Conservation (phyloP, 768 basidiomycete genomes). For the Russula compacta region DNA sequence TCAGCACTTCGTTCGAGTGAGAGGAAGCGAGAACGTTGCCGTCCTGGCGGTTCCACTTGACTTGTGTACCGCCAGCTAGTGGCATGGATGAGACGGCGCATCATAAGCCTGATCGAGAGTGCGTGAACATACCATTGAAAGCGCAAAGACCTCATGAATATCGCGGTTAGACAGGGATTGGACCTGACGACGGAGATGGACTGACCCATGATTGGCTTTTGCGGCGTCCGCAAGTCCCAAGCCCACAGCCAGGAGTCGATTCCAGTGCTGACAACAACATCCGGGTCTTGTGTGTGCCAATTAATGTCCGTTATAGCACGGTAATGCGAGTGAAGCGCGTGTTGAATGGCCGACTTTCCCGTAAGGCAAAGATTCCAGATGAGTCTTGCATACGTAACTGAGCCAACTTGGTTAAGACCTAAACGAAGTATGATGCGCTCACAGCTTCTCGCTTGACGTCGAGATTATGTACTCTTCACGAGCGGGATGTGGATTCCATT, state of each 20-base stretch:
- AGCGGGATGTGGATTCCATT: slow-evolving; percentile 81
- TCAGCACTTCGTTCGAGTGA: slow-evolving; percentile 75
- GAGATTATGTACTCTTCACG: slow-evolving; percentile 78
- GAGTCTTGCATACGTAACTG: slow-evolving; percentile 37
- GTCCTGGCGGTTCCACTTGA: slow-evolving; percentile 93
- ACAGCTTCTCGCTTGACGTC: slow-evolving; percentile 86
- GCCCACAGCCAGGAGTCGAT: slow-evolving; percentile 93
- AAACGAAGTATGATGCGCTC: slow-evolving; percentile 22
- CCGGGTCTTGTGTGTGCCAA: slow-evolving; percentile 83
- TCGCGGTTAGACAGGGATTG: background rate
- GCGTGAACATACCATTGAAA: slow-evolving; percentile 38
- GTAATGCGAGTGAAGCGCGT: slow-evolving; percentile 81
- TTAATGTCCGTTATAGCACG: slow-evolving; percentile 98
- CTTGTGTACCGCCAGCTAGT: slow-evolving; percentile 81
- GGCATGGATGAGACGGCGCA: background rate
- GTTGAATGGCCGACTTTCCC: slow-evolving; percentile 73
- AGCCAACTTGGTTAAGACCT: background rate
- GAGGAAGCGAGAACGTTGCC: slow-evolving; percentile 83
- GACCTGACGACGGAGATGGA: background rate
- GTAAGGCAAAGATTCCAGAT: slow-evolving; percentile 87
- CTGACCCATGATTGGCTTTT: slow-evolving; percentile 60
- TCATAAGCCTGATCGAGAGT: background rate
- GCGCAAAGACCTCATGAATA: slow-evolving; percentile 40
- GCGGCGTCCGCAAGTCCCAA: slow-evolving; percentile 66
- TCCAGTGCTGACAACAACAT: slow-evolving; percentile 80